Base-by-base conservation (phyloP, 2,329 filamentous ascomycete genomes). In the Penicillium hordei region DNA sequence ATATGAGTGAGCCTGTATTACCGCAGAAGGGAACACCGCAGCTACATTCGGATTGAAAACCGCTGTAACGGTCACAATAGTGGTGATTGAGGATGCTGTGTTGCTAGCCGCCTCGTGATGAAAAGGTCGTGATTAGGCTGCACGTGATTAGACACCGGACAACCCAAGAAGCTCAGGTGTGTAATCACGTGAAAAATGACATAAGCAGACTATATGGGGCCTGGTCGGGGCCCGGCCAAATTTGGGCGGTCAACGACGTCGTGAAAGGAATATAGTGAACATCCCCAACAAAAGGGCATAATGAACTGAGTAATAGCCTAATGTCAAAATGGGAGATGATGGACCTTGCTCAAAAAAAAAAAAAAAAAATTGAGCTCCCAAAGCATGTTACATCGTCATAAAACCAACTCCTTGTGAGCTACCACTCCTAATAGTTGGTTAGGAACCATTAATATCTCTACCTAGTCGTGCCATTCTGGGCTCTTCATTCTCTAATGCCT, bases 21-120 rank as follows among this genome's bases (percentile, higher is more conserved):
- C 65, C 65, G 64, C 60, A 67, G 55, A 57, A 64, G 55, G 50
- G 58, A 60, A 69, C 60, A 60, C 65, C 63, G 61, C 59, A 68
- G 62, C 68, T 75, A 72, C 70, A 75, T 74, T 52, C 70, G 72
- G 70, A 67, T 72, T 60, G 50, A 57, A 61, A 60, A 70, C 69
- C 68, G 70, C 64, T 64, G 64, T 48, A 66, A 69, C 63, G 63
- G 67, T 64, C 58, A 61, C 64, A 65, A 66, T 46, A 65, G 69
- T 62, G 65, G 62, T 63, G 43, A 57, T 48, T 62, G 53, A 56
- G 48, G 38, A 56, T 56, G 60, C 52, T 57, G 53, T 60, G 49
- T 57, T 52, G 61, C 55, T 64, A 66, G 66, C 38, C 63, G 62
- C 56, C 58, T 58, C 58, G 53, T 59, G 58, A 62, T 60, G 65